Conservation (phyloP, 2,329 filamentous ascomycete species). For the Scedosporium minutisporum region DNA sequence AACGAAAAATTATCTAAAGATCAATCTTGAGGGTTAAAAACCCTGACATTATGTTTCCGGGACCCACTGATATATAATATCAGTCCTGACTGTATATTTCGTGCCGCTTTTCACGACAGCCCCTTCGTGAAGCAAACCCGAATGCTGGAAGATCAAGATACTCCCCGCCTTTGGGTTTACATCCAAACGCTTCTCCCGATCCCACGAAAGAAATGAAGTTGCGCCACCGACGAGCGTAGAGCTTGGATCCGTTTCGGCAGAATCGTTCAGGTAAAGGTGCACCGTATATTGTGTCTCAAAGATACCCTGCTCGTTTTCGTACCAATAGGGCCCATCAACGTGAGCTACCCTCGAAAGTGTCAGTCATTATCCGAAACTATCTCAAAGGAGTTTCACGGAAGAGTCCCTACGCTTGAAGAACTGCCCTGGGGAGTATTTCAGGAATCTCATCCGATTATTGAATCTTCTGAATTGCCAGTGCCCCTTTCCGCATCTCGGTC, state of each 20-base stretch:
- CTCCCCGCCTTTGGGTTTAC: slow-evolving; percentile 46
- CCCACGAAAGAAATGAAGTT: slow-evolving; percentile 40
- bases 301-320: neutral
- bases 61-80: slow-evolving; percentile 1
- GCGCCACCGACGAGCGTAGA: slow-evolving; percentile 38
- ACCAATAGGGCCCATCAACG: slow-evolving; percentile 51
- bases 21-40: no score
- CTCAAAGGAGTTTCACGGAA: no score
- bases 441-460: slow-evolving; percentile 67
- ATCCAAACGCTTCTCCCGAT: slow-evolving; percentile 34
- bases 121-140: slow-evolving; percentile 32
- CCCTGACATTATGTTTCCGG: neutral
- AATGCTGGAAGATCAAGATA: slow-evolving; percentile 52
- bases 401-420: slow-evolving; percentile 49
- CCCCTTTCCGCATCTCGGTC: slow-evolving; percentile 1
- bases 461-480: slow-evolving; percentile 39
- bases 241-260: slow-evolving; percentile 1
- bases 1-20: no score
- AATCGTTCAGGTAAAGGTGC: slow-evolving; percentile 19
- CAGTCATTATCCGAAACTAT: neutral
- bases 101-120: slow-evolving; percentile 38
- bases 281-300: slow-evolving; percentile 2
- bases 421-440: slow-evolving; percentile 62
- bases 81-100: slow-evolving; percentile 31
- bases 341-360: slow-evolving; percentile 38